Conservation (phyloP, 2,329 filamentous ascomycete species). For the Neonectria faginata region DNA sequence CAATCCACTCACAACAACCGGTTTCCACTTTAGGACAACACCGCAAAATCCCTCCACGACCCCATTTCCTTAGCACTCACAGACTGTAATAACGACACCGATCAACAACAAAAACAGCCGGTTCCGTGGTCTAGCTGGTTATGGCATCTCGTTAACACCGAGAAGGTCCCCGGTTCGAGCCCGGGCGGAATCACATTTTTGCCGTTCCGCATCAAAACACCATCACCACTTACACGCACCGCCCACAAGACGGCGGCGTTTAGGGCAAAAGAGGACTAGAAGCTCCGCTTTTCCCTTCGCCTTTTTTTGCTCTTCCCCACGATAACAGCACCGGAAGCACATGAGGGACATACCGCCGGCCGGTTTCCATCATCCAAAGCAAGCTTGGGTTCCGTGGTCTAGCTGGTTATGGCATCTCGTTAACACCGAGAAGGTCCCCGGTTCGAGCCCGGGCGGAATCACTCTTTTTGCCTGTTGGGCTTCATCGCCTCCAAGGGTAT, state of each 20-base stretch:
- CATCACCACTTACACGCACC: constrained; percentile 7
- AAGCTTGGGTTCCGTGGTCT: constrained; percentile 42
- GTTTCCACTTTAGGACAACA: constrained; percentile 15
- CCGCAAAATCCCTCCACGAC: constrained; percentile 19
- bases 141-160: constrained; percentile 46
- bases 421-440: constrained; percentile 47
- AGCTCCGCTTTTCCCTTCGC: constrained; percentile 2
- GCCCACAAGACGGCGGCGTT: not conserved
- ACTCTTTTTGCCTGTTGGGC: constrained; percentile 22
- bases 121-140: constrained; percentile 38
- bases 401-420: constrained; percentile 46
- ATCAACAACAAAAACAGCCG: constrained; percentile 13
- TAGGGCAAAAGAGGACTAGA: constrained; percentile 13
- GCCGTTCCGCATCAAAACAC: constrained; percentile 21
- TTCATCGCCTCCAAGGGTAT: not conserved
- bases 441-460: constrained; percentile 45
- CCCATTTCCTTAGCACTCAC: not conserved
- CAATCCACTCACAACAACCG: not conserved
- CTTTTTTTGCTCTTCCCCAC: not conserved
- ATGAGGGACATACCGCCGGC: constrained; percentile 11
- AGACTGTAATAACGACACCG: not conserved
- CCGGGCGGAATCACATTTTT: constrained; percentile 41
- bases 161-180: constrained; percentile 47
- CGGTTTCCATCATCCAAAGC: constrained; percentile 7
- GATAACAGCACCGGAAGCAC: not conserved